phyloP scores from a whole-genome alignment of 441 rosid genomes.

The Gossypium armourianum region DNA sequence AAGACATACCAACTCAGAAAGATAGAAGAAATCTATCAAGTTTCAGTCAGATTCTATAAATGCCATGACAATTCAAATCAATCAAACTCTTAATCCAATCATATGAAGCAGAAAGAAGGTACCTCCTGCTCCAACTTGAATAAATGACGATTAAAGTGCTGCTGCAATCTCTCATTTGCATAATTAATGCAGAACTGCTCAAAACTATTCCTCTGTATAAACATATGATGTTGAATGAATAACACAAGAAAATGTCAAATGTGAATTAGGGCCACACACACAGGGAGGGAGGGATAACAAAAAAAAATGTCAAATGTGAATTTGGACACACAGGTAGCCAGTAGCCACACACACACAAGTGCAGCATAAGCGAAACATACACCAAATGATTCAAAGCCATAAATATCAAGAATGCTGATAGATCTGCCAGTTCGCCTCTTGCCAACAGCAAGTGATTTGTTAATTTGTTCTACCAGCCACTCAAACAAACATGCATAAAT shows the following conservation, averaged over 20 bases:
- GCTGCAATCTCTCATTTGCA: conserved; percentile 97
- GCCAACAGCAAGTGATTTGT: conserved; percentile 89
- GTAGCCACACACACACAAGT: neutral
- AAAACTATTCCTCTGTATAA: conserved; percentile 81
- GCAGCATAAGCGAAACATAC: conserved; percentile 34
- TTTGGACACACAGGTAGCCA: neutral
- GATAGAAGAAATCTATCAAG: neutral
- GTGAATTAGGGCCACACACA: neutral
- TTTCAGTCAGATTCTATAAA: neutral
- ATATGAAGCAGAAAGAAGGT: conserved; percentile 16
- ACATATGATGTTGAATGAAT: conserved; percentile 16
- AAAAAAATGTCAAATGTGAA: neutral
- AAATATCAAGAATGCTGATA: conserved; percentile 95
- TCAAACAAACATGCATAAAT: conserved; percentile 83
- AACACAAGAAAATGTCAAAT: conserved; percentile 13
- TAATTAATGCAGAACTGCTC: conserved; percentile 97
- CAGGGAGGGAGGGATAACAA: neutral
- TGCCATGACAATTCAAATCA: neutral
- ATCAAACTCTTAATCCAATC: conserved; percentile 2
- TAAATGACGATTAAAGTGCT: conserved; percentile 87
- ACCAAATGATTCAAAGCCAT: conserved; percentile 93
- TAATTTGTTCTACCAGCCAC: conserved; percentile 90
- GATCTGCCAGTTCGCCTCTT: conserved; percentile 87
- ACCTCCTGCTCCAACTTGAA: conserved; percentile 99
- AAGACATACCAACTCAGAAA: neutral